Evolutionary conservation across 1,284 basidiomycete species (phyloP).

Genomic region (Blastosporella zonata): DNA sequence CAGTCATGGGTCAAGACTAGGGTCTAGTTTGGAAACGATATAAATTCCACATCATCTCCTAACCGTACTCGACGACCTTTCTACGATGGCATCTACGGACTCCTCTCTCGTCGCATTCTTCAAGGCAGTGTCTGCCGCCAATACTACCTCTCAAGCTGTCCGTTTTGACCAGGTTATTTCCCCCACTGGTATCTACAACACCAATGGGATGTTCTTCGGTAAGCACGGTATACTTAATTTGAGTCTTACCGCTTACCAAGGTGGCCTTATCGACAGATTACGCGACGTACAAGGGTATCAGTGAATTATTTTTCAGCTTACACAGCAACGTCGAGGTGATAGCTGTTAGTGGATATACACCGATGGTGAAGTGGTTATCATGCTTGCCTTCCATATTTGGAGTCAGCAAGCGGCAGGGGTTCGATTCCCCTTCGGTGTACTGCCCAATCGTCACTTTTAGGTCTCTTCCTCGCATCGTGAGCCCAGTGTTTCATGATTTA

Average conservation of each 20-base stretch:
- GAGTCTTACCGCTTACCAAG: not conserved
- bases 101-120: conserved; percentile 7
- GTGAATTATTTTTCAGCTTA: conserved; percentile 2
- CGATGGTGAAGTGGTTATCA: conserved; percentile 80
- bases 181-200: conserved; percentile 6
- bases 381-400: conserved; percentile 71
- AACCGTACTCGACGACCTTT: not conserved
- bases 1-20: not conserved
- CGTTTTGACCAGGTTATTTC: conserved; percentile 10
- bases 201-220: conserved; percentile 7
- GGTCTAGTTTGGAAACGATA: not conserved
- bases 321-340: conserved; percentile 7
- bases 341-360: conserved; percentile 12
- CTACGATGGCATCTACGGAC: not conserved
- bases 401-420: conserved; percentile 74
- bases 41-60: not conserved
- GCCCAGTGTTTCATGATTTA: no score
- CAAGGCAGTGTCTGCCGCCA: conserved; percentile 17
- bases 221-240: not conserved
- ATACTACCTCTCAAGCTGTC: conserved; percentile 5
- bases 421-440: conserved; percentile 74
- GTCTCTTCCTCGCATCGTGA: not conserved
- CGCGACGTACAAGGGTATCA: conserved; percentile 2
- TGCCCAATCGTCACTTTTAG: not conserved
- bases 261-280: conserved; percentile 1